phyloP scores from a whole-genome alignment of 2,329 filamentous ascomycete genomes.

The Ascochyta clinopodiicola region DNA sequence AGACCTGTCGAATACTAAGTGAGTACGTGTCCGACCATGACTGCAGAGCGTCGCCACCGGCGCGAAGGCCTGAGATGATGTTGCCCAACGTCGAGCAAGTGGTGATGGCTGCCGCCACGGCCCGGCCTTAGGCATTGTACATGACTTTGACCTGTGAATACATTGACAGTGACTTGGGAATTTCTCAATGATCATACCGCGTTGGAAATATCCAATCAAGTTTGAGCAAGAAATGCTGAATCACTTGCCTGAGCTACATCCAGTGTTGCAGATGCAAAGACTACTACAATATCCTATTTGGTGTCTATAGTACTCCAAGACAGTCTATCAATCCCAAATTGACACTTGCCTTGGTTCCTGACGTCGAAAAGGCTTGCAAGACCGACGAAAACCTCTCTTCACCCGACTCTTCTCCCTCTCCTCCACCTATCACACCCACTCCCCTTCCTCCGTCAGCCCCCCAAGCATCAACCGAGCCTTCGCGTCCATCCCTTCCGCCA shows the following conservation, averaged over 20 bases:
- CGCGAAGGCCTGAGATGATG: slow-evolving; percentile 3
- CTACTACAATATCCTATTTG: too few relatives aligned
- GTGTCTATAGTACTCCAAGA: too few relatives aligned
- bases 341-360: neutral
- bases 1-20: slow-evolving; percentile 30
- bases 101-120: neutral
- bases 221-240: too few relatives aligned
- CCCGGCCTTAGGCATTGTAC: neutral
- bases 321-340: neutral
- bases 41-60: slow-evolving; percentile 11
- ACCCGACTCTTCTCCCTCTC: neutral
- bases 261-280: too few relatives aligned
- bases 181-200: too few relatives aligned
- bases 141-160: neutral
- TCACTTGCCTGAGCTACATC: too few relatives aligned
- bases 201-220: too few relatives aligned
- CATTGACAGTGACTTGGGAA: too few relatives aligned
- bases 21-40: slow-evolving; percentile 38
- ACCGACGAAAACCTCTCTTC: neutral
- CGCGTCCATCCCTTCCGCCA: neutral
- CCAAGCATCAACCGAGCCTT: neutral
- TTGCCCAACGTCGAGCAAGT: slow-evolving; percentile 15
- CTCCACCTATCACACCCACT: neutral
- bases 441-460: neutral
- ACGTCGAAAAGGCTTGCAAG: neutral